Evolutionary conservation across 805 yeast species (phyloP).

Genomic region (Saccharomycopsis fermentans): DNA sequence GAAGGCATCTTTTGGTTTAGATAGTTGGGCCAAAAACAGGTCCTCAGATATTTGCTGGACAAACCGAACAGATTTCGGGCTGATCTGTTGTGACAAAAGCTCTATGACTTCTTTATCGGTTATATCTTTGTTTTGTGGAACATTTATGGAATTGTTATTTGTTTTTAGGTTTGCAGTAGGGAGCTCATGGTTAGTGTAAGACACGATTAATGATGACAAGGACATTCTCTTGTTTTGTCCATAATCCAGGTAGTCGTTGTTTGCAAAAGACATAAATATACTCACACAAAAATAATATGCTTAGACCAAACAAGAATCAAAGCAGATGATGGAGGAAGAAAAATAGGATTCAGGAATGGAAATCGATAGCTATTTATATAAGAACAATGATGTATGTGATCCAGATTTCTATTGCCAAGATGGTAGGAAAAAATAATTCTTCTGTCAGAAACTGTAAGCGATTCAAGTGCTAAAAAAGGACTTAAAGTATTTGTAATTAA

Average conservation of each 20-base stretch:
- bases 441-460: no score
- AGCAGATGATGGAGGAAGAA: not conserved
- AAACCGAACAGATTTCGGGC: not conserved
- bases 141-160: not conserved
- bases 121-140: not conserved
- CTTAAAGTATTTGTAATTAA: no score
- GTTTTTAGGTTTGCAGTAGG: not conserved
- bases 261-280: not conserved
- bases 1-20: not conserved
- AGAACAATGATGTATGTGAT: no score
- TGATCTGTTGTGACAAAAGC: not conserved
- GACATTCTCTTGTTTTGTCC: not conserved
- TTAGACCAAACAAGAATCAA: not conserved
- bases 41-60: not conserved
- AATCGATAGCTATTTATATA: no score
- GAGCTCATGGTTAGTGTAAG: not conserved
- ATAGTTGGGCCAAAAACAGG: not conserved
- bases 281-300: not conserved
- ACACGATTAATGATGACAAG: not conserved
- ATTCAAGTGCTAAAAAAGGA: no score
- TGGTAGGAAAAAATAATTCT: no score
- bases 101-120: not conserved
- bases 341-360: no score
- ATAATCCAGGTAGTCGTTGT: not conserved
- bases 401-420: no score